These are phyloP conservation scores for Zizania latifolia DNA, from an alignment of 176 grass and related monocot species.

Conservation along the genomic window DNA sequence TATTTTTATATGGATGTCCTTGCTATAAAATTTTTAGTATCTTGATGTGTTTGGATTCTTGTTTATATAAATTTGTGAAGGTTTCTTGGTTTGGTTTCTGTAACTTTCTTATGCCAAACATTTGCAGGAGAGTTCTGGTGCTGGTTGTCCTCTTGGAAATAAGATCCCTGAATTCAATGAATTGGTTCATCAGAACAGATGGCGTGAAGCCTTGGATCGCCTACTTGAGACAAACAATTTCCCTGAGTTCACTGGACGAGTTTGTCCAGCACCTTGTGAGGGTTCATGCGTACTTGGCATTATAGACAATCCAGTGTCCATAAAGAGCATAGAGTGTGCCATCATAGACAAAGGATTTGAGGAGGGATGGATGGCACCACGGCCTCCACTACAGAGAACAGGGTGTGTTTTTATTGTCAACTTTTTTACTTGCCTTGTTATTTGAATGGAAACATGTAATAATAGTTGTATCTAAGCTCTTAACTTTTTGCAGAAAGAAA, in stretches of 20 bases:
- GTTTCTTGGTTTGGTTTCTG: neutral
- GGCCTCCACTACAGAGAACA: slow-evolving; percentile 47
- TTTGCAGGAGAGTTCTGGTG: slow-evolving; percentile 61
- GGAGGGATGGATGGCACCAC: slow-evolving; percentile 48
- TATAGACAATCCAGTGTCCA: slow-evolving; percentile 68
- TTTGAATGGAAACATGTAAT: neutral
- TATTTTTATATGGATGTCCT: neutral
- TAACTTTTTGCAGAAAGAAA: slow-evolving; percentile 40
- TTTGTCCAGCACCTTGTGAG: slow-evolving; percentile 69
- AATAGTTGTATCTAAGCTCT: neutral
- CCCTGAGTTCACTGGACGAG: slow-evolving; percentile 66
- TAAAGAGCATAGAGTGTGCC: slow-evolving; percentile 67
- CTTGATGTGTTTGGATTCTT: neutral
- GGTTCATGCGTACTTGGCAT: slow-evolving; percentile 67
- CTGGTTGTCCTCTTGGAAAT: slow-evolving; percentile 73
- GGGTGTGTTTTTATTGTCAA: slow-evolving; percentile 31
- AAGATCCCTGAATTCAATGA: slow-evolving; percentile 76
- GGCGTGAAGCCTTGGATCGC: slow-evolving; percentile 57
- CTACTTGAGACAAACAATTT: slow-evolving; percentile 72
- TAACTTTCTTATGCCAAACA: neutral
- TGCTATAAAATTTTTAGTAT: neutral
- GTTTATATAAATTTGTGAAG: neutral
- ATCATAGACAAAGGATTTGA: slow-evolving; percentile 63
- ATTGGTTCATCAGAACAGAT: slow-evolving; percentile 54
- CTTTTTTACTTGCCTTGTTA: neutral